Conservation (phyloP, 2,329 filamentous ascomycete species). For the Leptographium wingfieldii region DNA sequence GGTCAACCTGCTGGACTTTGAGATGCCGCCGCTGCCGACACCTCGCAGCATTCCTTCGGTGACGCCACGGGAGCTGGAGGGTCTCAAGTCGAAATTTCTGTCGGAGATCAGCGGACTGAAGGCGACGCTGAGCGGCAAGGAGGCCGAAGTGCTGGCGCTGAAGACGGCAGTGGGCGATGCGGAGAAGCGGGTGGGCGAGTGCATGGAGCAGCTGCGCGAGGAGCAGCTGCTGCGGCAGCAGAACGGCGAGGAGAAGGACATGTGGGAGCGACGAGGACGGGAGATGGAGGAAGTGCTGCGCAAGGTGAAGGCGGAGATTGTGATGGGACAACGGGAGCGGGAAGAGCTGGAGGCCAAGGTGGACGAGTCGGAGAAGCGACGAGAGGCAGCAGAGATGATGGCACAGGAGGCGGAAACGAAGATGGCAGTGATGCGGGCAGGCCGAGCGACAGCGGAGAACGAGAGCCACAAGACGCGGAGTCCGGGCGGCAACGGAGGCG, state of each 20-base stretch:
- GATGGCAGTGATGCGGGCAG: conserved; percentile 60
- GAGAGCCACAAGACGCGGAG: conserved; percentile 2
- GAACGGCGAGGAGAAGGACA: conserved; percentile 60
- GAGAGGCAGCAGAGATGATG: conserved; percentile 62
- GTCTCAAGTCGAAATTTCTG: conserved; percentile 77
- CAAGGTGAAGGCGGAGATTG: conserved; percentile 70
- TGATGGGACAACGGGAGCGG: conserved; percentile 63
- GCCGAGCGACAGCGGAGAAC: conserved; percentile 28
- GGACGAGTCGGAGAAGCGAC: conserved; percentile 63
- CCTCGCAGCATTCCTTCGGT: conserved; percentile 84
- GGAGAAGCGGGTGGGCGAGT: conserved; percentile 81
- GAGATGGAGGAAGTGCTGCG: conserved; percentile 77
- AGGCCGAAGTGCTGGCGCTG: conserved; percentile 78
- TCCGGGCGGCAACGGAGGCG: conserved; percentile 19
- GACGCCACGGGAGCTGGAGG: conserved; percentile 84
- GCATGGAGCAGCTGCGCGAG: conserved; percentile 71
- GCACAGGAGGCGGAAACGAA: conserved; percentile 65
- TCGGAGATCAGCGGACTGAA: conserved; percentile 92
- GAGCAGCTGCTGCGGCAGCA: conserved; percentile 59
- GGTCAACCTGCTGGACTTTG: conserved; percentile 71
- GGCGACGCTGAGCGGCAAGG: conserved; percentile 81
- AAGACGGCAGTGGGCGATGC: conserved; percentile 83
- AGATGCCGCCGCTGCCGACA: conserved; percentile 86
- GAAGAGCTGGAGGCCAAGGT: conserved; percentile 66
- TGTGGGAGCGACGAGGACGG: conserved; percentile 72